Conservation (phyloP, 2,329 filamentous ascomycete species). For the Pseudogymnoascus verrucosus region DNA sequence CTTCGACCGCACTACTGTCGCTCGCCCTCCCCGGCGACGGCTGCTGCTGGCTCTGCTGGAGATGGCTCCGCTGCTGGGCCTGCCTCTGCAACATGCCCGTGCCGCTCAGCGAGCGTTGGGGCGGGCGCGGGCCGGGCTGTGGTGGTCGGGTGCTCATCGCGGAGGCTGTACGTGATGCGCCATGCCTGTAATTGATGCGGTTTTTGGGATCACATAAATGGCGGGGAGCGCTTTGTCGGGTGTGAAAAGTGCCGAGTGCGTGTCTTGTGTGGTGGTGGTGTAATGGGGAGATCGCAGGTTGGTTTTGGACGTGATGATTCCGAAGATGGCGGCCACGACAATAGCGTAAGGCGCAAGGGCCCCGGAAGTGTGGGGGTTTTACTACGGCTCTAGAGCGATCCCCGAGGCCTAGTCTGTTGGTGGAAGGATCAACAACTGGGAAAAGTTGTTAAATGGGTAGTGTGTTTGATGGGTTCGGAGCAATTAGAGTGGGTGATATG, state of each 20-base stretch:
- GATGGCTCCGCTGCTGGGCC: slow-evolving; percentile 23
- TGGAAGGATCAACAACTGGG: neutral
- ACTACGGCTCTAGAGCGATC: neutral
- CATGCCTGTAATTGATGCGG: slow-evolving; percentile 10
- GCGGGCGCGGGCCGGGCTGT: slow-evolving; percentile 12
- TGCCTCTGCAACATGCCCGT: slow-evolving; percentile 21
- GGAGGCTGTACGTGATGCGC: slow-evolving; percentile 10
- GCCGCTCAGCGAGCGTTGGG: slow-evolving; percentile 24
- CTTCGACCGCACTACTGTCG: slow-evolving; percentile 23
- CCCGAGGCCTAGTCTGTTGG: neutral
- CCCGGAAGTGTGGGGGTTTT: neutral
- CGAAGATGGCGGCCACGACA: neutral
- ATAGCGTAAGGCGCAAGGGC: slow-evolving; percentile 1
- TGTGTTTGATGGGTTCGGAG: neutral
- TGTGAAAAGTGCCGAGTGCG: neutral
- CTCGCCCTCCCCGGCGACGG: slow-evolving; percentile 20
- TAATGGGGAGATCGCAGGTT: neutral
- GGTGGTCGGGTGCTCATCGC: slow-evolving; percentile 16
- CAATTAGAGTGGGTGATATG: neutral
- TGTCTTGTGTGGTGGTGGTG: neutral
- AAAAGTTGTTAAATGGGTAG: neutral
- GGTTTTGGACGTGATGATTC: neutral
- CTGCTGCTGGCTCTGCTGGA: slow-evolving; percentile 21
- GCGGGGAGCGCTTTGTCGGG: neutral
- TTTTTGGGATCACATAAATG: slow-evolving; percentile 3